A percentile compares a stretch with the other conserved stretches of the same genome.
phyloP scores from a whole-genome alignment of 164 flowering plant genomes.

The Houttuynia cordata region DNA sequence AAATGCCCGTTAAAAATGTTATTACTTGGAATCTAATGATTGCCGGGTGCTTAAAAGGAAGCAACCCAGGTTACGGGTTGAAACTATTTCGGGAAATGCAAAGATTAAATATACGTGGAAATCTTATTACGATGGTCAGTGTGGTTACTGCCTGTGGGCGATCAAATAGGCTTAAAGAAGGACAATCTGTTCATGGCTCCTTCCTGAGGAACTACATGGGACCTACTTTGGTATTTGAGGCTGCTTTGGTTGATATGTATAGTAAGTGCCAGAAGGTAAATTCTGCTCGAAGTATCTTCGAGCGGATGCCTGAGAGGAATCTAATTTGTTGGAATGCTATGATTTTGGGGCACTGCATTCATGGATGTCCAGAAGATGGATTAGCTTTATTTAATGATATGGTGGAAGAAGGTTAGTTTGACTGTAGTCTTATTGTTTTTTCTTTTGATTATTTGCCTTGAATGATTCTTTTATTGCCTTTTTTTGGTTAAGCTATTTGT shows the following conservation, averaged over 20 bases:
- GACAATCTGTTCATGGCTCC: conserved; percentile 59
- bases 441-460: background rate
- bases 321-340: conserved; percentile 68
- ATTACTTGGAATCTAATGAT: conserved; percentile 65
- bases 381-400: conserved; percentile 35
- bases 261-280: conserved; percentile 41
- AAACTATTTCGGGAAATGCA: conserved; percentile 59
- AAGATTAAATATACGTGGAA: conserved; percentile 21
- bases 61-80: conserved; percentile 47
- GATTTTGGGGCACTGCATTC: conserved; percentile 61
- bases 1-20: conserved; percentile 49
- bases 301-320: conserved; percentile 33
- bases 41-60: conserved; percentile 33
- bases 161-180: conserved; percentile 56
- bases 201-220: conserved; percentile 16
- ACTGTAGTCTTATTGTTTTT: background rate
- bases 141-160: conserved; percentile 47
- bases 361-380: conserved; percentile 55
- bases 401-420: conserved; percentile 12
- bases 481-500: background rate
- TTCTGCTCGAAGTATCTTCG: conserved; percentile 35
- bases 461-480: background rate
- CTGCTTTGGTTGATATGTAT: conserved; percentile 67
- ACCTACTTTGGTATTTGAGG: conserved; percentile 30
- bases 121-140: conserved; percentile 35